phyloP scores from a whole-genome alignment of 495 filamentous ascomycete genomes.

The Xylaria curta region DNA sequence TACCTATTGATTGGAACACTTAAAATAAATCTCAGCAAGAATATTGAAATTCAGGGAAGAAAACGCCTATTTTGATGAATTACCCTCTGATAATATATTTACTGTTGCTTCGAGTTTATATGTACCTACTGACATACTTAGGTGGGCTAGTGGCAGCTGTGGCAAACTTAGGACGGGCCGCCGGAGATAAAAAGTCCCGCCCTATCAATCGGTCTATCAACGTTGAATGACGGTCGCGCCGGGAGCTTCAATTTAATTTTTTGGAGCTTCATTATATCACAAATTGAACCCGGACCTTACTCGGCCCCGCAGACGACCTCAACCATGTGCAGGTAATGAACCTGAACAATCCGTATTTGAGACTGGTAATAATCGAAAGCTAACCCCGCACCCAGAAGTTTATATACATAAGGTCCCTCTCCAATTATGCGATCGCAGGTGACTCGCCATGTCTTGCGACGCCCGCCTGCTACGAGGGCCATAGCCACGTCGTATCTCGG shows the following conservation, averaged over 20 bases:
- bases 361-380: slow-evolving; percentile 17
- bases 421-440: slow-evolving; percentile 81
- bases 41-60: no score
- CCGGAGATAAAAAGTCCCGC: slow-evolving; percentile 12
- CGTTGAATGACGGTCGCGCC: slow-evolving; percentile 23
- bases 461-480: slow-evolving; percentile 39
- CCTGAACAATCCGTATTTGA: background rate
- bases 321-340: slow-evolving; percentile 43
- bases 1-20: no score
- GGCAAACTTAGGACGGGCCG: slow-evolving; percentile 7
- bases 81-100: no score
- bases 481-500: slow-evolving; percentile 26
- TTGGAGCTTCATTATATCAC: slow-evolving; percentile 11
- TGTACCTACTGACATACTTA: no score
- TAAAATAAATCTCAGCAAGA: no score
- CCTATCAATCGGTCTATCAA: slow-evolving; percentile 8
- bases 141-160: slow-evolving; percentile 1
- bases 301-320: slow-evolving; percentile 22
- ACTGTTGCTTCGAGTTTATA: no score
- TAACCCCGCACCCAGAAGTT: slow-evolving; percentile 36
- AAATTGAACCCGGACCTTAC: background rate
- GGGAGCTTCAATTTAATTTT: slow-evolving; percentile 18
- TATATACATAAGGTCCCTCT: slow-evolving; percentile 37
- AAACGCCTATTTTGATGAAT: no score
- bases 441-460: slow-evolving; percentile 47